Evolutionary conservation across 2,329 filamentous ascomycete species (phyloP).

Genomic region (Penicillium thymicola): DNA sequence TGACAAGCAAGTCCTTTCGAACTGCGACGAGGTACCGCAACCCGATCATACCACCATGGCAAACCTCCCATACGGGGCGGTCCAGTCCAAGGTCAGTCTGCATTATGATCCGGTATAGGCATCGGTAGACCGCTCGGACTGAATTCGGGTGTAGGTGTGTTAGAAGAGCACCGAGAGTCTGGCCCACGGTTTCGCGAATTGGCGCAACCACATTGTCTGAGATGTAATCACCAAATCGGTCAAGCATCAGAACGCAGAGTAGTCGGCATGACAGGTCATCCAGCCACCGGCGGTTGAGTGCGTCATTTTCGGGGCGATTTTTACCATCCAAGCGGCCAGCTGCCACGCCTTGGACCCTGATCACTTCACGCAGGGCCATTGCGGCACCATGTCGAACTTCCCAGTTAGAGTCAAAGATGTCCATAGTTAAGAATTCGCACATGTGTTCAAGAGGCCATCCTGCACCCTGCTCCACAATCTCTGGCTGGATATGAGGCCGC

Average conservation of each 20-base stretch:
- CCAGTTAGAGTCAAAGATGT: conserved; percentile 91
- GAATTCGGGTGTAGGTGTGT: conserved; percentile 76
- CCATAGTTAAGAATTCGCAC: conserved; percentile 88
- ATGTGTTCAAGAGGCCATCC: conserved; percentile 95
- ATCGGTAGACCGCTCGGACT: conserved; percentile 78
- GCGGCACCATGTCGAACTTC: conserved; percentile 94
- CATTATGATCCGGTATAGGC: conserved; percentile 87
- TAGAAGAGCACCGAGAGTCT: conserved; percentile 84
- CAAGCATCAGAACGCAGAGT: conserved; percentile 93
- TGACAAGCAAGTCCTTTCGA: conserved; percentile 82
- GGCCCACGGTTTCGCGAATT: conserved; percentile 91
- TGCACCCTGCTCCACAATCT: conserved; percentile 70
- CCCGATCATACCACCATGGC: conserved; percentile 97
- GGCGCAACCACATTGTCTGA: conserved; percentile 96
- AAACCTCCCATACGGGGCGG: conserved; percentile 83
- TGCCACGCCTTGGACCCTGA: conserved; percentile 85
- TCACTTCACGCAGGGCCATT: conserved; percentile 87
- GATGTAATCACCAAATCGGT: conserved; percentile 96
- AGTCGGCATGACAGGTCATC: conserved; percentile 93
- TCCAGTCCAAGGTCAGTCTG: conserved; percentile 75
- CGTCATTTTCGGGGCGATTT: conserved; percentile 69
- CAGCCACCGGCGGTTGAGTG: conserved; percentile 78
- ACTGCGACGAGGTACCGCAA: conserved; percentile 93
- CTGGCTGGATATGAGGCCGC: conserved; percentile 79
- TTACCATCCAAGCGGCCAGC: conserved; percentile 75